Evolutionary conservation across 2,329 filamentous ascomycete species (phyloP), one percentile per base, ranked within the genome.

Genomic region (Leptographium wingfieldii): DNA sequence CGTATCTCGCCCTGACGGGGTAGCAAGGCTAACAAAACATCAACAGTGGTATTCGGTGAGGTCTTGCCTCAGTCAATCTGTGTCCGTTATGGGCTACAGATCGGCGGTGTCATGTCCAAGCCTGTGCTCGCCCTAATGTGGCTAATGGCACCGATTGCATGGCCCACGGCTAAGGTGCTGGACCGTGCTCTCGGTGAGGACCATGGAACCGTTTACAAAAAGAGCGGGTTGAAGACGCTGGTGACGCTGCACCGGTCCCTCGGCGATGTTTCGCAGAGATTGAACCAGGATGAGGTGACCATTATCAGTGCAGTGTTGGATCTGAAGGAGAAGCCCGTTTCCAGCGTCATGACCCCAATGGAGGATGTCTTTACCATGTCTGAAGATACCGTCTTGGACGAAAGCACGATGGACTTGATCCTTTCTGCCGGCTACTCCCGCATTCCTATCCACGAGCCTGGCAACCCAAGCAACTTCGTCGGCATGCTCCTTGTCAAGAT

Each of bases 401-500:
- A 97, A 72, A 80, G 85, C 68, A 97, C 91, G 66, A 97, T 97
- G 87, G 90, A 97, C 72, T 83, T 84, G 62, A 96, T 99, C 60
- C 79, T 97, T 9, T 91, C 90, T 1, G 91, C 92, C 55, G 94
- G 94, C 54, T 99, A 97, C 73, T 97, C 94, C 14, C 82, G 94
- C 62, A 97, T 99, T 65, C 94, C 94, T 3, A 95, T 99, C 61
- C 89, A 96, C 69, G 86, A 90, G 48, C 85, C 90, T 0, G 88
- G 90, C 61, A 95, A 92, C 68, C 78, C 82, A 1, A 82, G 83
- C 60, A 92, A 99, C 71, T 99, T 96, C 73, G 87, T 97, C 35
- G 94, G 94, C 64, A 99, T 99, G 92, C 82, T 99, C 7, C 77
- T 99, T 11, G 94, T 99, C 71, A 99, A 99, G 77, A 97, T 97